phyloP scores from a whole-genome alignment of 2,329 filamentous ascomycete genomes.

The Didymella glomerata region DNA sequence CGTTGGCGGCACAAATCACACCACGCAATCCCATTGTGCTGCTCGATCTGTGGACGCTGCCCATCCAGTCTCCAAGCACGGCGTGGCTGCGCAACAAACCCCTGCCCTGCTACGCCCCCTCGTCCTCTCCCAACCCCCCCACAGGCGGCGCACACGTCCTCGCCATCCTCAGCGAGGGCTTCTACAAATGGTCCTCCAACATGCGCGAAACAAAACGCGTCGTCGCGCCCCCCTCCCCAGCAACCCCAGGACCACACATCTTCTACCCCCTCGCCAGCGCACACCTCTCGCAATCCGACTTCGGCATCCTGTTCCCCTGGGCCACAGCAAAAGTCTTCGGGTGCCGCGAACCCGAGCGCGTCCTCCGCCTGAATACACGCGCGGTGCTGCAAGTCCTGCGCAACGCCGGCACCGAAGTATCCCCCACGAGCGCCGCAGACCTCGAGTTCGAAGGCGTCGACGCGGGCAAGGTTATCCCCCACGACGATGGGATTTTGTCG shows the following conservation, averaged over 20 bases:
- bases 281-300: slow-evolving; percentile 84
- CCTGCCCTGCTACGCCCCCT: slow-evolving; percentile 70
- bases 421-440: slow-evolving; percentile 52
- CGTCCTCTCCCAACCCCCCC: too few species aligned
- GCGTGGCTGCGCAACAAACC: slow-evolving; percentile 74
- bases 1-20: slow-evolving; percentile 72
- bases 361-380: slow-evolving; percentile 85
- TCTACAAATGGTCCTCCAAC: slow-evolving; percentile 80
- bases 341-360: slow-evolving; percentile 73
- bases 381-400: slow-evolving; percentile 77
- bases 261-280: slow-evolving; percentile 79
- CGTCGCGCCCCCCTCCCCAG: slow-evolving; percentile 67
- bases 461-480: slow-evolving; percentile 15
- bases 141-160: slow-evolving; percentile 67
- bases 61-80: slow-evolving; percentile 70
- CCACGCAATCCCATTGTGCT: slow-evolving; percentile 71
- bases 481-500: slow-evolving; percentile 47
- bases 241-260: slow-evolving; percentile 65
- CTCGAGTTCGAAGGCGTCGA: slow-evolving; percentile 47
- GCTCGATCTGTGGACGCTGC: slow-evolving; percentile 83
- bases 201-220: slow-evolving; percentile 72
- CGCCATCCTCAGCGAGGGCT: slow-evolving; percentile 77
- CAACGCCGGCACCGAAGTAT: slow-evolving; percentile 54
- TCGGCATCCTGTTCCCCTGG: slow-evolving; percentile 82
- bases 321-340: slow-evolving; percentile 60